Percentiles rank a stretch among this genome's conserved stretches.
Conservation (phyloP, 1,139 yeast species). For the Debaryomyces sp. region DNA sequence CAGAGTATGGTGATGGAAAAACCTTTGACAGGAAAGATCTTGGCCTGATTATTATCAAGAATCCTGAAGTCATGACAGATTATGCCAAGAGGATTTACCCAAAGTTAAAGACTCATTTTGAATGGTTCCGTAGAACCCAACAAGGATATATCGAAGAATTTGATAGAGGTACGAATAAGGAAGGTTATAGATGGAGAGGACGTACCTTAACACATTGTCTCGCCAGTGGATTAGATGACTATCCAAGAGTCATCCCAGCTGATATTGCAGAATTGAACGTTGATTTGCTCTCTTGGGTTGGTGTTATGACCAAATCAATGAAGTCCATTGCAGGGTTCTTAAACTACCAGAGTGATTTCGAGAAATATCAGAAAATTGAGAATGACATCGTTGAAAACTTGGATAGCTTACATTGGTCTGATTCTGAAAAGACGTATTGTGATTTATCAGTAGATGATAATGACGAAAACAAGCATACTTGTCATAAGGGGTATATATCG, state of each 20-base stretch:
- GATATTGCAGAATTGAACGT: constrained; percentile 90
- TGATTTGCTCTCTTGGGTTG: constrained; percentile 91
- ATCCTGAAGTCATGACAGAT: constrained; percentile 62
- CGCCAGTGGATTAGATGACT: constrained; percentile 95
- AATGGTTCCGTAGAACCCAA: constrained; percentile 86
- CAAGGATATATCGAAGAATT: constrained; percentile 74
- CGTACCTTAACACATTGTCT: constrained; percentile 82
- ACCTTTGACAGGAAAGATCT: constrained; percentile 22
- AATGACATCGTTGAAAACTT: constrained; percentile 61
- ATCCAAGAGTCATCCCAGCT: constrained; percentile 82
- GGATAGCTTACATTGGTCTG: constrained; percentile 80
- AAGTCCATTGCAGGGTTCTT: constrained; percentile 70
- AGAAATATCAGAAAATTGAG: constrained; percentile 54
- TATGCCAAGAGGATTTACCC: constrained; percentile 77
- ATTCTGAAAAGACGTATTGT: constrained; percentile 68
- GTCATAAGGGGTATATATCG: constrained; percentile 89
- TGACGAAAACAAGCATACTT: constrained; percentile 66
- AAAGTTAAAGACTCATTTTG: constrained; percentile 71
- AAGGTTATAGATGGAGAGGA: constrained; percentile 93
- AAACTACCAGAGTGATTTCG: constrained; percentile 58
- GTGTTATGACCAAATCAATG: constrained; percentile 86
- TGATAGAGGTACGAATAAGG: constrained; percentile 61
- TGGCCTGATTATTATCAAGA: constrained; percentile 56
- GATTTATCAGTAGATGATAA: constrained; percentile 78
- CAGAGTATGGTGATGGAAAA: constrained; percentile 12